Base-by-base conservation (phyloP, 371 early-diverging fungal genomes). In the Zychaea mexicana region DNA sequence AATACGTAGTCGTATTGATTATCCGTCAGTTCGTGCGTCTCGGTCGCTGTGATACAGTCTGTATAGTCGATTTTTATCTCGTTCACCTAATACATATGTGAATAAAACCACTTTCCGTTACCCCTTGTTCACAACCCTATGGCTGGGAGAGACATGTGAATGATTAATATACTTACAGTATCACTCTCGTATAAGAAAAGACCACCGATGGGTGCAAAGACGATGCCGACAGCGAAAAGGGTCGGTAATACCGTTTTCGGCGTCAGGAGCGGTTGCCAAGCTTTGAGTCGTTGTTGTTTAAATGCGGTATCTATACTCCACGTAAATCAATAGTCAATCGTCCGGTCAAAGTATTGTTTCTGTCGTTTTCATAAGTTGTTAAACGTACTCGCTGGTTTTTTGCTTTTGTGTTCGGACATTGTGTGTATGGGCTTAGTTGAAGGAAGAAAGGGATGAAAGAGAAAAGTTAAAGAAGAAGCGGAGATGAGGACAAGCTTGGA, bases 181-280 rank as follows among this genome's bases (percentile, higher is more conserved):
- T 84, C 77, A 31, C 85, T 86, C 24, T 85, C 83, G 68, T 81
- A 85, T 58, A 87, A 68, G n/a, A 91, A 84, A 49, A 88, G 67
- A 27, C 87, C 89, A 58, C 96, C 96, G 26, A 96, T 72, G 24
- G 95, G 96, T 39, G 94, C 89, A 79, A 95, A 94, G 21, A 94
- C 76, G 9, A 90, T 81, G 13, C 95, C 96, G 33, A 94, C 83
- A 27, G 88, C 75, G 74, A 95, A 93, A 57, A 95, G 87, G n/a
- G 92, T 88, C 1, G 95, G 95, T 15, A 95, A 70, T 2, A 95
- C 96, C 38, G 91, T 88, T 72, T 91, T 91, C 38, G 96, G 96
- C 19, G 95, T 96, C 49, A 96, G 81, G 19, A 96, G 81, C 7
- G 96, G 96, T 76, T 95, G 95, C 94, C 94, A 96, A 21, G 96